Evolutionary conservation across 2,329 filamentous ascomycete genomes (phyloP).

Genomic region (Lojkania enalia): DNA sequence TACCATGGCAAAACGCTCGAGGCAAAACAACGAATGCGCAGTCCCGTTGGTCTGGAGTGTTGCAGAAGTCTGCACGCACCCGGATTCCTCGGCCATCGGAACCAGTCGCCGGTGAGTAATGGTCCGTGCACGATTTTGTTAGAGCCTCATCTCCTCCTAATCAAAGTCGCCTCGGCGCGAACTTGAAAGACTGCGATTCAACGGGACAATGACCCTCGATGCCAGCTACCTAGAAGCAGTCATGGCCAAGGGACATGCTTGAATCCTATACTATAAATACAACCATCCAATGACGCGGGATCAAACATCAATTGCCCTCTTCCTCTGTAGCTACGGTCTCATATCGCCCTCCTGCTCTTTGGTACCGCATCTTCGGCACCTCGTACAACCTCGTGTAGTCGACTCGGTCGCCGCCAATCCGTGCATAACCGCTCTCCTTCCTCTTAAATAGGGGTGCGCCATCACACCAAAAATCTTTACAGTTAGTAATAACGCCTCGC

Average conservation of each 20-base stretch:
- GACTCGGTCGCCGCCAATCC: constrained; percentile 76
- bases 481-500: constrained; percentile 81
- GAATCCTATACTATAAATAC: not conserved
- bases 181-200: too few species aligned
- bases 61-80: not conserved
- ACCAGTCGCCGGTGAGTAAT: not conserved
- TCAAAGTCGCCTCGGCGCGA: too few species aligned
- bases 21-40: not conserved
- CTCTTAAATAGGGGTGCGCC: constrained; percentile 77
- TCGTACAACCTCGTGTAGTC: constrained; percentile 94
- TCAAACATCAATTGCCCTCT: constrained; percentile 10
- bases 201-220: too few species aligned
- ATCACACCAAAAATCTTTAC: constrained; percentile 96
- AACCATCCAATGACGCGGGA: not conserved
- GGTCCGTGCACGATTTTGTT: too few species aligned
- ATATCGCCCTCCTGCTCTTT: constrained; percentile 55
- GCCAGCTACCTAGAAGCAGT: too few species aligned
- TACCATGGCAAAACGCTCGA: too few species aligned
- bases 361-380: constrained; percentile 70
- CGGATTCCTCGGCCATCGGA: not conserved
- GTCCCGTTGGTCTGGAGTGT: not conserved
- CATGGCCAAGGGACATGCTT: not conserved
- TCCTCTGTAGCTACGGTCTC: constrained; percentile 57
- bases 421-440: constrained; percentile 71
- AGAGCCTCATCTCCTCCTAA: too few species aligned